Base-by-base conservation (phyloP, 208 protist species). In the Leptomonas seymouri region DNA sequence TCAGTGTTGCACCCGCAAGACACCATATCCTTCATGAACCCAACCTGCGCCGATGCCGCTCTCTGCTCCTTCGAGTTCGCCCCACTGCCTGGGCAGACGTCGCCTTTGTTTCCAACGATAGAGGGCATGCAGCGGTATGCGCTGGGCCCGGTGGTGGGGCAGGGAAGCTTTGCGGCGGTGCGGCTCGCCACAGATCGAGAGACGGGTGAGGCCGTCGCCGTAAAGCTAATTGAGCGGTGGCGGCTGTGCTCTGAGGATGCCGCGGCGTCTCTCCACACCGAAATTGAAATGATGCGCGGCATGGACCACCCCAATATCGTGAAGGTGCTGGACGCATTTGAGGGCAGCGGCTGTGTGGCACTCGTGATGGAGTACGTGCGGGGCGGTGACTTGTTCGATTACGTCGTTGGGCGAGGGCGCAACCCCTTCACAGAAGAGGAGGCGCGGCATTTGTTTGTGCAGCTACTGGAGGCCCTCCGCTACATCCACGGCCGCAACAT, bases 281-380 rank as follows among this genome's bases (percentile, higher is more conserved):
- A 97, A 56, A 84, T 90, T 11, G 67, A 85, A 61, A 87, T 95
- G 50, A 78, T 90, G 56, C 73, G 83, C 28, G 55, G 65, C 28
- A 80, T 97, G 64, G 60, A 79, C 25, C 90, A 97, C 66, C 78
- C 76, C 16, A 81, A 93, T 62, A 82, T 97, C 23, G 84, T 93
- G 21, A 64, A 63, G 18, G 75, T 92, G n/a, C 44, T 77, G 31
- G 86, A 91, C 21, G 84, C 81, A 12, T 89, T 91, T 31, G 80
- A 93, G 51, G 67, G 78, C 0, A 45, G 21, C 1, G 70, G 67
- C 31, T 68, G 49, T 18, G 57, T 94, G 8, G 88, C 77, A 41
- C 78, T 97, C 9, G 79, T 97, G 41, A 86, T 95, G 82, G 93
- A 97, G 81, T 81, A 88, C 45, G 77, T 91, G 23, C 63, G 71